Evolutionary conservation across 2,329 filamentous ascomycete genomes (phyloP).

Genomic region (Onygenales sp.): DNA sequence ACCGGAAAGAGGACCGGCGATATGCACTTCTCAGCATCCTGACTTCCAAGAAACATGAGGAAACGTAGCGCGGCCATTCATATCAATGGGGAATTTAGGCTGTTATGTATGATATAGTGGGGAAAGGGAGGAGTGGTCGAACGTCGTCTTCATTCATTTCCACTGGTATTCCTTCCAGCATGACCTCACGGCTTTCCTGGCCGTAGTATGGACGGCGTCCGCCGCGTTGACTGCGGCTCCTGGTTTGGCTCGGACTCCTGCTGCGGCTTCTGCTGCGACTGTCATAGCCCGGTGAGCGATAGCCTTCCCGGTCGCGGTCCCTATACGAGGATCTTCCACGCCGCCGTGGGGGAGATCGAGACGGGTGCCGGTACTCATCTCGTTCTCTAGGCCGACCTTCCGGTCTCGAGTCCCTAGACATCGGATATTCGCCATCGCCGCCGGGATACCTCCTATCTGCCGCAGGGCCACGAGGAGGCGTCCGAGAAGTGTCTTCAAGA

Average conservation of each 20-base stretch:
- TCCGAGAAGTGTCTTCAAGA: slow-evolving; percentile 28
- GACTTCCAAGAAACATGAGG: slow-evolving; percentile 17
- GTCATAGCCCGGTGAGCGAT: slow-evolving; percentile 31
- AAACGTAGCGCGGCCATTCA: slow-evolving; percentile 12
- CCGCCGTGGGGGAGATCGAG: slow-evolving; percentile 27
- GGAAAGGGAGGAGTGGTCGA: slow-evolving; percentile 27
- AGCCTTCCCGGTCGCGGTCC: slow-evolving; percentile 39
- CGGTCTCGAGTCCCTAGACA: slow-evolving; percentile 19
- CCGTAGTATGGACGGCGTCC: slow-evolving; percentile 29
- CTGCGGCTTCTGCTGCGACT: slow-evolving; percentile 27
- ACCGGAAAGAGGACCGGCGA: slow-evolving; percentile 23
- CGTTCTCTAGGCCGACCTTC: slow-evolving; percentile 25
- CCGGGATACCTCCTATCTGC: slow-evolving; percentile 23
- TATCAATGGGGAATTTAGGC: slow-evolving; percentile 3
- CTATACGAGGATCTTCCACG: slow-evolving; percentile 28
- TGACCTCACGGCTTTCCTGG: slow-evolving; percentile 39
- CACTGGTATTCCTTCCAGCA: slow-evolving; percentile 40
- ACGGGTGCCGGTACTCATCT: slow-evolving; percentile 24
- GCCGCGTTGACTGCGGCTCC: slow-evolving; percentile 23
- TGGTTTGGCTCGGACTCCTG: slow-evolving; percentile 21
- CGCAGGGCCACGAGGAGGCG: slow-evolving; percentile 27
- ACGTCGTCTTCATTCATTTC: slow-evolving; percentile 44
- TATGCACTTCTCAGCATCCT: slow-evolving; percentile 32
- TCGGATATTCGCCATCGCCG: slow-evolving; percentile 21
- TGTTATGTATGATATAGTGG: slow-evolving; percentile 7